A percentile compares a stretch with the other conserved stretches of the same genome.
These are phyloP conservation scores for Fusarium scirpi DNA, from an alignment of 2,329 filamentous ascomycete genomes.

Conservation along the genomic window DNA sequence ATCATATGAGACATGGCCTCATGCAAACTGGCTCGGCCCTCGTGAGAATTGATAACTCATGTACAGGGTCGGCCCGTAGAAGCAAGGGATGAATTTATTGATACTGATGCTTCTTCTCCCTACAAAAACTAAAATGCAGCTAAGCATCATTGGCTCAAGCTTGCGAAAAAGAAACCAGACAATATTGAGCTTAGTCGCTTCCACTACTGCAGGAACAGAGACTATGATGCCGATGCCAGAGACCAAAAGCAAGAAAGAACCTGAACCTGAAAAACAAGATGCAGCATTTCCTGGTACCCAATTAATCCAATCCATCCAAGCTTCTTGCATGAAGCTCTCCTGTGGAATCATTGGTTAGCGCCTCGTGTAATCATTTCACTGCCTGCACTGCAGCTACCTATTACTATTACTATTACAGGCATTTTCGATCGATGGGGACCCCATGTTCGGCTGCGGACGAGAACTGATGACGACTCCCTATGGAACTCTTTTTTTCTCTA, in stretches of 20 bases:
- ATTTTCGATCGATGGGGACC: slow-evolving; percentile 32
- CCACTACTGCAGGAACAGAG: slow-evolving; percentile 47
- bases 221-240: neutral
- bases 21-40: neutral
- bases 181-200: slow-evolving; percentile 34
- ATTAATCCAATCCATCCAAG: slow-evolving; percentile 15
- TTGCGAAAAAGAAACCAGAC: slow-evolving; percentile 21
- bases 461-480: slow-evolving; percentile 33
- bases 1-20: neutral
- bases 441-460: slow-evolving; percentile 16
- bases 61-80: neutral
- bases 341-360: slow-evolving; percentile 33
- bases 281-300: slow-evolving; percentile 25
- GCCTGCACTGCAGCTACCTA: neutral
- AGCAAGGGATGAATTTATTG: neutral
- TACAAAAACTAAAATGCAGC: neutral
- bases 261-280: slow-evolving; percentile 15
- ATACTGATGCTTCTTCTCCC: neutral
- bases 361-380: slow-evolving; percentile 16
- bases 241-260: neutral
- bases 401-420: neutral
- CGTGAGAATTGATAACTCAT: neutral
- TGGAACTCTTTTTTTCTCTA: neutral
- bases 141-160: slow-evolving; percentile 10
- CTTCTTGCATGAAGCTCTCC: slow-evolving; percentile 29